Evolutionary conservation across 106 monocot species (phyloP), one percentile per base, ranked within the genome.

Genomic region (Acorus calamus): DNA sequence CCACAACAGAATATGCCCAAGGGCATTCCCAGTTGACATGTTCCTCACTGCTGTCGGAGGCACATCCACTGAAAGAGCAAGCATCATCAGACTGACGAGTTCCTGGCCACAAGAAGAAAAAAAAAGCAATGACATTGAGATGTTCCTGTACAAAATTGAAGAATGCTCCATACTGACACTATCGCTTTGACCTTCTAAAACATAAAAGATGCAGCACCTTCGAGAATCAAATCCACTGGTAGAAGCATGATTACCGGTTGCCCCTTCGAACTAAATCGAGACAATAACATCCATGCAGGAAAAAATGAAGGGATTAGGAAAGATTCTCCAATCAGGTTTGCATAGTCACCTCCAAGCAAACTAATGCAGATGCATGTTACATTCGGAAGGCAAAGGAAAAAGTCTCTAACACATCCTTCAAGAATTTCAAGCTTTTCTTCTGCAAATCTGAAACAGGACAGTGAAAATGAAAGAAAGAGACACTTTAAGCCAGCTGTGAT

Each of bases 241-340:
- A 96, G 61, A 73, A 96, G 76, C 81, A 96, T 78, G 6, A 61
- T 51, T 57, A 82, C 74, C 41, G 94, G 90, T 67, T 81, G 74
- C 46, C 52, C 66, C 42, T 52, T 69, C 42, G 71, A 62, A 72
- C 80, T 47, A 4, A 90, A 63, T 56, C 86, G 81, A 64, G 94
- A 82, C 42, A 96, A 62, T 50, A 96, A 55, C 70, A 96, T 68
- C 94, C 94, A 96, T 58, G 87, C 79, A 52, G 90, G 90, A 11
- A 77, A 73, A 50, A 70, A 77, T 4, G 86, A 79, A 62, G 84
- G 74, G 53, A 84, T 79, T 75, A 80, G 70, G 49, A 82, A 61
- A 47, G 80, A 59, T 83, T 87, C 84, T 47, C 75, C 84, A 55
- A 96, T 61, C 53, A 87, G 54, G 61, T 74, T 74, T 5, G 60